Base-by-base conservation (phyloP, 768 basidiomycete species). In the Boletus huronensis region DNA sequence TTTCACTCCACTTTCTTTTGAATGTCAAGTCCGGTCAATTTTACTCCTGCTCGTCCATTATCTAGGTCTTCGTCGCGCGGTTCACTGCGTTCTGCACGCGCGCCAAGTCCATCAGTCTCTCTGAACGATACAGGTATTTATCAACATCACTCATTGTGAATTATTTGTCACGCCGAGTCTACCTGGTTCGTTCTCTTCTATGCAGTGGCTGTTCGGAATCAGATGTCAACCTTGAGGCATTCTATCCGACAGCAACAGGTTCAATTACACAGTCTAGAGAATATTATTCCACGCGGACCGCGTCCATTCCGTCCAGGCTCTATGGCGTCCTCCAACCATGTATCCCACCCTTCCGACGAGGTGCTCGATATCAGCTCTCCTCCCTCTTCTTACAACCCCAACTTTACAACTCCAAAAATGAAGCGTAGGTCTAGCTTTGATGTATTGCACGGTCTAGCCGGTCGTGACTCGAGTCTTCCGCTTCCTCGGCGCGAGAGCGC, bases 181-280 rank as follows among this genome's bases (percentile, higher is more conserved):
- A 60, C 48, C 53, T 52, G 62, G 63, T 70, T 66, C 67, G 58
- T 62, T 64, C 55, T 55, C 39, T 63, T 66, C 58, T 55, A 57
- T 63, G 47, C 63, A 92, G 90, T 90, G 65, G 80, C 83, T 58
- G 77, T 90, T 50, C 82, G 90, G 52, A 84, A 82, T 62, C 89
- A 91, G 56, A 85, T 92, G 72, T 89, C 88, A 60, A 85, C 84
- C 38, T 73, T 92, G 64, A 90, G 87, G 72, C 90, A 92, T 68
- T 82, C 79, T 66, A 92, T 92, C 62, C 76, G 90, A 57, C 89
- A 91, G 62, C 87, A 92, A 65, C 88, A 90, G 74, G 89, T 89
- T 19, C 88, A 91, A 62, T 70, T 90, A 34, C 80, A 85, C 60
- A 76, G 65, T 36, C 79, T 91, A 49, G 90, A 92, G 68, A 87